These are phyloP conservation scores for Inga oerstediana DNA, from an alignment of 306 rosid genomes.

Conservation along the genomic window DNA sequence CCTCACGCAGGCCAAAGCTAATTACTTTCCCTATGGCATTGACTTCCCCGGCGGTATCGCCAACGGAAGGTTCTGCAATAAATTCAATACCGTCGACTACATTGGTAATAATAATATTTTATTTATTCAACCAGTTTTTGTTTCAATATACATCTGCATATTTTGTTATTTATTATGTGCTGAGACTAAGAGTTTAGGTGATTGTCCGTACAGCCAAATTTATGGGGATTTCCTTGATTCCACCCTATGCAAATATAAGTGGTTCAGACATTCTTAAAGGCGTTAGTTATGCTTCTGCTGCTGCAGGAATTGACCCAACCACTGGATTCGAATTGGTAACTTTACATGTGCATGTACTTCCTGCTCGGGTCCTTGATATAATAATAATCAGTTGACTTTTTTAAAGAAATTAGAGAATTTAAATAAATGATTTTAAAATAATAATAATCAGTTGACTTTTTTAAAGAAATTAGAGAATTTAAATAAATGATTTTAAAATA, in stretches of 20 bases:
- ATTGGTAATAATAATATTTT: neutral
- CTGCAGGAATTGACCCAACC: neutral
- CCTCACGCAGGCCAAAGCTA: constrained; percentile 17
- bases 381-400: too few relatives aligned
- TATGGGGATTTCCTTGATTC: neutral
- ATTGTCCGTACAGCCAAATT: neutral
- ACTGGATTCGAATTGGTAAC: neutral
- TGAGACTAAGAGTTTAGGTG: neutral
- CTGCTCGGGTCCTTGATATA: too few relatives aligned
- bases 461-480: too few relatives aligned
- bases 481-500: too few relatives aligned
- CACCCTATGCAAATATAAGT: neutral
- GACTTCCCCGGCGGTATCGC: constrained; percentile 46
- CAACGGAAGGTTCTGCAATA: constrained; percentile 63
- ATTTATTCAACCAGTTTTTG: too few relatives aligned
- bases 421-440: too few relatives aligned
- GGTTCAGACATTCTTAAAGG: neutral
- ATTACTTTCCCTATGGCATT: constrained; percentile 62
- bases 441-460: too few relatives aligned
- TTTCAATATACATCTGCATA: too few relatives aligned
- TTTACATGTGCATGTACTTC: too few relatives aligned
- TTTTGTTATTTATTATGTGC: constrained; percentile 11
- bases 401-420: too few relatives aligned
- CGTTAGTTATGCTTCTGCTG: neutral
- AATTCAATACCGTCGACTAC: constrained; percentile 3